Conservation (phyloP, 495 filamentous ascomycete genomes). For the Talaromyces wortmannii region DNA sequence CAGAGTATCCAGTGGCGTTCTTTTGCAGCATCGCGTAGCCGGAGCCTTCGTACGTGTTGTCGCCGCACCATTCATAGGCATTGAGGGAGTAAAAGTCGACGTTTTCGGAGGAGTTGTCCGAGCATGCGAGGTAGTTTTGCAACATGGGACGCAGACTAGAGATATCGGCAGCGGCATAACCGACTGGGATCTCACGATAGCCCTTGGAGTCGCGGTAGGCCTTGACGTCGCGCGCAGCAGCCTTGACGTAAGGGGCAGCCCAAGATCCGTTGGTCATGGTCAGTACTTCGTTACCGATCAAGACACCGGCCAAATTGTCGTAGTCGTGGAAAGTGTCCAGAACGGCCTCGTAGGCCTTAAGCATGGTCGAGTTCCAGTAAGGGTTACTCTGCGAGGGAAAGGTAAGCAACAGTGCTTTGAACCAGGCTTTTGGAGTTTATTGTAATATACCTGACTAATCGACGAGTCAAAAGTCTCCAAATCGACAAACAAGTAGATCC, state of each 20-base stretch:
- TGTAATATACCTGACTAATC: constrained; percentile 57
- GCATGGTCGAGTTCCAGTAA: constrained; percentile 65
- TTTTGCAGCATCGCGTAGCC: constrained; percentile 63
- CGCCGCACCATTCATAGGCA: constrained; percentile 82
- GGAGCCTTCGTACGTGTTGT: constrained; percentile 55
- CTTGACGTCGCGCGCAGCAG: constrained; percentile 75
- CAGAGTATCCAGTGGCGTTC: constrained; percentile 51
- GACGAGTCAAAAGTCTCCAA: constrained; percentile 77
- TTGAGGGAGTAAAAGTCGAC: constrained; percentile 84
- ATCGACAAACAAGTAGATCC: constrained; percentile 79
- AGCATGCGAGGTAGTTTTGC: constrained; percentile 83
- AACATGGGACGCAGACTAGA: constrained; percentile 73
- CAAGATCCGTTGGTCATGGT: constrained; percentile 44
- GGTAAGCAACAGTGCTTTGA: no score
- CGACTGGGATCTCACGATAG: constrained; percentile 79
- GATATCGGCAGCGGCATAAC: constrained; percentile 89
- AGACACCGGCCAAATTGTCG: constrained; percentile 75
- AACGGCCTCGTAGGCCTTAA: constrained; percentile 58
- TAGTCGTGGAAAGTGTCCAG: constrained; percentile 75
- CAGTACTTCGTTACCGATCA: constrained; percentile 84
- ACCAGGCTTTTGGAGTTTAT: no score
- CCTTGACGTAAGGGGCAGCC: constrained; percentile 76
- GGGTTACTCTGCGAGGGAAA: constrained; percentile 15
- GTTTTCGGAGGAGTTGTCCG: constrained; percentile 55
- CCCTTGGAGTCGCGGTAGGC: constrained; percentile 67